phyloP scores from a whole-genome alignment of 2,329 filamentous ascomycete genomes.

The Stachybotrys elegans region DNA sequence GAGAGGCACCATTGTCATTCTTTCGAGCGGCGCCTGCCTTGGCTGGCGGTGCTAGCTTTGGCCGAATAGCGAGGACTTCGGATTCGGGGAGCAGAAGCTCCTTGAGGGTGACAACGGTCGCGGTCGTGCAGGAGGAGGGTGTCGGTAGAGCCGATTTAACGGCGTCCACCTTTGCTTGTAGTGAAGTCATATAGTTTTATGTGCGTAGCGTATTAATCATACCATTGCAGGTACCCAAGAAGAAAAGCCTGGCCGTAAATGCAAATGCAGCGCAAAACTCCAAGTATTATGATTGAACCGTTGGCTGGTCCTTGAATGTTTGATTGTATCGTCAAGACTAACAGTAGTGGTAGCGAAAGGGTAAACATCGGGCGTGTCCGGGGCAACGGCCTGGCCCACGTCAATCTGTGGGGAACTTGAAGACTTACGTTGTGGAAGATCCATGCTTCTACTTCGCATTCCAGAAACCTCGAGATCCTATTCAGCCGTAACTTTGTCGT shows the following conservation, averaged over 20 bases:
- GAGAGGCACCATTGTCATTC: constrained; percentile 12
- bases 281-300: no score
- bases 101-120: constrained; percentile 42
- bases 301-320: no score
- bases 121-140: constrained; percentile 47
- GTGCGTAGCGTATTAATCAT: constrained; percentile 24
- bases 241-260: constrained; percentile 1
- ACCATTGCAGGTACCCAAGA: constrained; percentile 19
- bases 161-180: constrained; percentile 39
- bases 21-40: constrained; percentile 17
- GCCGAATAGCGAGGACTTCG: constrained; percentile 18
- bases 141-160: constrained; percentile 51
- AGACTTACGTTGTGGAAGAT: no score
- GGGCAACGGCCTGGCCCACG: constrained; percentile 25
- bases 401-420: background rate
- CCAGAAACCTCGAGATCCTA: no score
- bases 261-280: no score
- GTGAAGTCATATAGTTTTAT: constrained; percentile 35
- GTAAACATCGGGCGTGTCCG: constrained; percentile 29
- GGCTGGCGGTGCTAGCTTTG: constrained; percentile 19
- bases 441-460: no score
- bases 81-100: constrained; percentile 36
- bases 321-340: background rate
- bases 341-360: constrained; percentile 11
- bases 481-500: no score